phyloP scores from a whole-genome alignment of 2,329 filamentous ascomycete species.

The Claviceps fusiformis region DNA sequence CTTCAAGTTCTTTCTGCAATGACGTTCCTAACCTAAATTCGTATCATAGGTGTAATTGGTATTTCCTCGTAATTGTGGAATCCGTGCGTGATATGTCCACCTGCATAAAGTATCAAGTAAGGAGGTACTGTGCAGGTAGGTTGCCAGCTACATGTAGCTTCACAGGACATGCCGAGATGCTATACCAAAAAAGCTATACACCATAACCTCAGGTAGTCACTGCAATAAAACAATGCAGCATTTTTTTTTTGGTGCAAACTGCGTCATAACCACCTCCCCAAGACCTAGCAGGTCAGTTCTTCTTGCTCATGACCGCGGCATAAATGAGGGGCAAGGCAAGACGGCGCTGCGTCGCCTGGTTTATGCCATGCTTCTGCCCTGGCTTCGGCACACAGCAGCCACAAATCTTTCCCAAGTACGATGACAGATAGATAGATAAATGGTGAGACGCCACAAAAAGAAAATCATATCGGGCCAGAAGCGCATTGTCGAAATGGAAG shows the following conservation, averaged over 20 bases:
- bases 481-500: background rate
- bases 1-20: background rate
- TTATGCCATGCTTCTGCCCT: background rate
- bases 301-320: background rate
- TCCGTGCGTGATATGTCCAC: background rate
- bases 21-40: conserved; percentile 7
- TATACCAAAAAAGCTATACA: background rate
- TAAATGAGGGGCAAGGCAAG: background rate
- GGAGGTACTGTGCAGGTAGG: background rate
- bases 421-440: background rate
- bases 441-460: background rate
- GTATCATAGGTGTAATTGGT: conserved; percentile 61
- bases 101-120: background rate
- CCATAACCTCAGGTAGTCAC: background rate
- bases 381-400: background rate
- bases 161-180: background rate
- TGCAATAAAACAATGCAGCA: background rate
- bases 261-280: background rate
- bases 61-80: conserved; percentile 53
- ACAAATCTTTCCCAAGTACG: background rate
- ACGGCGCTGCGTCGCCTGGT: background rate
- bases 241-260: background rate
- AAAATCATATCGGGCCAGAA: background rate
- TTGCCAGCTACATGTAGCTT: background rate
- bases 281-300: background rate